phyloP scores from a whole-genome alignment of 805 yeast species.

The Teunomyces panamensis region DNA sequence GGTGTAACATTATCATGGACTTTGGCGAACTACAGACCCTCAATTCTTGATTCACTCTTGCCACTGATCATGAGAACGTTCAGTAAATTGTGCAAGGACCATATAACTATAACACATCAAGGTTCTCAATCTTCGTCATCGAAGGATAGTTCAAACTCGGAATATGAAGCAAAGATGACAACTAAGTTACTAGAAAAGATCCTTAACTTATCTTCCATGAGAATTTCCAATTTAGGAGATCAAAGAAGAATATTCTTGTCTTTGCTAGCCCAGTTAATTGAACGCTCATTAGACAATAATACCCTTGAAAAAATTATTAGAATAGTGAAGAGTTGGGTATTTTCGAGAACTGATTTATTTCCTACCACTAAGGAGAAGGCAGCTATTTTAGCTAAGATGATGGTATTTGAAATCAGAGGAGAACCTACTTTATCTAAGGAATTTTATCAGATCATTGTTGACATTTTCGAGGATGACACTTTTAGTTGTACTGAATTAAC shows the following conservation, averaged over 20 bases:
- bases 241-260: slow-evolving; percentile 87
- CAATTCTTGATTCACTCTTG: slow-evolving; percentile 68
- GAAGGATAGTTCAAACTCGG: slow-evolving; percentile 38
- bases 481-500: slow-evolving; percentile 84
- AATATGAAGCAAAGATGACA: slow-evolving; percentile 76
- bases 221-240: slow-evolving; percentile 87
- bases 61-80: slow-evolving; percentile 82
- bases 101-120: slow-evolving; percentile 60
- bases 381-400: slow-evolving; percentile 88
- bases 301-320: slow-evolving; percentile 71
- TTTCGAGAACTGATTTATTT: slow-evolving; percentile 74
- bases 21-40: slow-evolving; percentile 69
- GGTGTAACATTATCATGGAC: slow-evolving; percentile 85
- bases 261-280: slow-evolving; percentile 83
- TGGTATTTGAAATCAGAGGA: slow-evolving; percentile 85
- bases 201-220: slow-evolving; percentile 69
- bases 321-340: slow-evolving; percentile 87
- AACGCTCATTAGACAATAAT: slow-evolving; percentile 76
- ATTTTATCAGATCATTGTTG: slow-evolving; percentile 83
- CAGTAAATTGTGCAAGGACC: slow-evolving; percentile 86
- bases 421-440: slow-evolving; percentile 74
- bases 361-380: slow-evolving; percentile 97
- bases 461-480: slow-evolving; percentile 77
- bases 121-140: slow-evolving; percentile 31
- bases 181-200: slow-evolving; percentile 73